phyloP scores from a whole-genome alignment of 2,329 filamentous ascomycete species.

The Phaeosphaeriaceae sp. region DNA sequence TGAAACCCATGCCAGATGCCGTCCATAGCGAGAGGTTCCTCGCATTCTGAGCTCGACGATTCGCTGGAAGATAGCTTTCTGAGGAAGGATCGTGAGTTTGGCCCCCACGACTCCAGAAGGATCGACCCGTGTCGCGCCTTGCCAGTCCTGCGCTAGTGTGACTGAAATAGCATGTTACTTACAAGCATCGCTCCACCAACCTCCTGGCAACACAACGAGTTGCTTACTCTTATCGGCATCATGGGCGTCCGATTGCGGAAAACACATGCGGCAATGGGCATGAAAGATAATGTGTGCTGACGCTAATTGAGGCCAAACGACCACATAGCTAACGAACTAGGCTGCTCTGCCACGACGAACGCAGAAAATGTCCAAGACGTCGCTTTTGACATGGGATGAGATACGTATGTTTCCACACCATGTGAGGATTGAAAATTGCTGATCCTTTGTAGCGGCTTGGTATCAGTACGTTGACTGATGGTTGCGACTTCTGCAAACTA shows the following conservation, averaged over 20 bases:
- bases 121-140: background rate
- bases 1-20: too few relatives aligned
- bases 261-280: too few relatives aligned
- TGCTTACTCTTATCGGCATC: too few relatives aligned
- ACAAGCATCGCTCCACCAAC: too few relatives aligned
- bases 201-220: too few relatives aligned
- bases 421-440: background rate
- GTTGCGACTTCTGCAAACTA: background rate
- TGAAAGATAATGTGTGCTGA: background rate
- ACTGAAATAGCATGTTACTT: too few relatives aligned
- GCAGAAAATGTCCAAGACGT: background rate
- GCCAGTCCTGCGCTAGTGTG: background rate
- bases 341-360: background rate
- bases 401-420: too few relatives aligned
- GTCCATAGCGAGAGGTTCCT: too few relatives aligned
- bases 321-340: background rate
- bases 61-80: background rate
- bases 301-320: too few relatives aligned
- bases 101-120: background rate
- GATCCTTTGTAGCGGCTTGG: background rate
- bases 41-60: too few relatives aligned
- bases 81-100: background rate
- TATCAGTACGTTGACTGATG: background rate
- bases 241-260: background rate
- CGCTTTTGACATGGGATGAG: conserved; percentile 1